Percentiles rank a stretch among this genome's conserved stretches.
phyloP scores from a whole-genome alignment of 129 eudicot species.

The Smallanthus sonchifolius region DNA sequence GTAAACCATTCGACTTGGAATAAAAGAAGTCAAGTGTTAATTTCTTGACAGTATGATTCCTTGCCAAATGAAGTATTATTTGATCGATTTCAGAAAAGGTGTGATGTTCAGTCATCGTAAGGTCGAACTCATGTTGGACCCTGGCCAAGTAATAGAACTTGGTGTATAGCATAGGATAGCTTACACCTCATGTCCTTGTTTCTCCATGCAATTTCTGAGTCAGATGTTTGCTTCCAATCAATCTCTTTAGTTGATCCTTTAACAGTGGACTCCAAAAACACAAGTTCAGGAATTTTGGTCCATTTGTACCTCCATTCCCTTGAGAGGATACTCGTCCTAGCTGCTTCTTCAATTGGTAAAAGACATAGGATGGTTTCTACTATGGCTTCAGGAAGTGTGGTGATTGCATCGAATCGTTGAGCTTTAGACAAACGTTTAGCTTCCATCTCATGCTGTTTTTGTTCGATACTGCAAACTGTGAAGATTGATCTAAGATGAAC shows the following conservation, averaged over 20 bases:
- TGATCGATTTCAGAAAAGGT: neutral
- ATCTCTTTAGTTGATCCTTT: neutral
- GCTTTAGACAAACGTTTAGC: neutral
- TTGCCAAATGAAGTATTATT: neutral
- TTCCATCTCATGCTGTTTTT: neutral
- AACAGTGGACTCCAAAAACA: neutral
- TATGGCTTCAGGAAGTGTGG: constrained; percentile 4
- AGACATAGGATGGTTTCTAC: constrained; percentile 6
- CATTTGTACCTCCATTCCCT: constrained; percentile 17
- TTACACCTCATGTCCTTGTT: neutral
- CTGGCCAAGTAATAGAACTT: neutral
- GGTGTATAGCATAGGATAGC: neutral
- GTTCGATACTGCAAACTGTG: neutral
- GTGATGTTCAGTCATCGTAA: neutral
- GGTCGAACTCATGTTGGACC: constrained; percentile 1
- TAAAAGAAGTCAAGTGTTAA: neutral
- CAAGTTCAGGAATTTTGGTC: neutral
- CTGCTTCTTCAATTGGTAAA: constrained; percentile 10
- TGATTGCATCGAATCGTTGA: neutral
- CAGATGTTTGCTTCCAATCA: neutral
- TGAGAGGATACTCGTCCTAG: constrained; percentile 6
- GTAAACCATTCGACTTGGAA: neutral
- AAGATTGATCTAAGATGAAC: neutral
- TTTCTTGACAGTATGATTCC: neutral
- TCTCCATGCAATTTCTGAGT: neutral